Evolutionary conservation across 768 basidiomycete species (phyloP), one percentile per base, ranked within the genome.

Genomic region (Mycena galopus): DNA sequence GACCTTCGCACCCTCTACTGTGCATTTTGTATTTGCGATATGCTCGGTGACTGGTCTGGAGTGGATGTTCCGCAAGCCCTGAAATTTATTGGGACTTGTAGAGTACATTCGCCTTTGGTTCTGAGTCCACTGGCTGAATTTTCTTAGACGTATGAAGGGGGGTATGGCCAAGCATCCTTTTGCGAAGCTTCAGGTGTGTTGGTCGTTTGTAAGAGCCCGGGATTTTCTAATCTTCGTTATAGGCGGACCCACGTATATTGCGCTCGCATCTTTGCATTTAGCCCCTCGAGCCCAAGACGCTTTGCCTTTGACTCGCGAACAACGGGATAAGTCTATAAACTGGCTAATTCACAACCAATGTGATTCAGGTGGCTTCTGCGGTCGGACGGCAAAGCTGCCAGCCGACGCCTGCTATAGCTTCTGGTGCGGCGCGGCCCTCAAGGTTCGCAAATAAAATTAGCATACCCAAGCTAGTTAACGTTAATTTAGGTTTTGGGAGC

Each of bases 331-430:
- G 53, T 94, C 95, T 0, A 83, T 94, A 32, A 85, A 91, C 32
- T 99, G 96, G 96, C 84, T 97, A 1, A 72, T 91, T 19, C 88
- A 91, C 55, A 94, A 93, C 61, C 96, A 96, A 78, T 85, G 88
- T 56, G 71, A 77, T 0, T 85, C 86, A 0, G 96, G 96, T 0
- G 97, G 97, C 0, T 98, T 96, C 78, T 85, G 93, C 75, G 97
- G 97, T 2, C 88, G 97, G 27, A 96, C 96, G 2, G 92, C 91
- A 69, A 99, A 99, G 82, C 85, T 87, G 5, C 85, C 87, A 6
- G 89, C 93, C 7, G 97, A 99, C 74, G 94, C 96, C 3, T 99
- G 97, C 80, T 99, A 99, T 81, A 95, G 94, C 74, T 99, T 98
- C 81, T 99, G 97, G 97, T 93, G 93, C 75, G 93, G 94, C 4